Percentiles rank a stretch among this genome's conserved stretches.
These are phyloP conservation scores for Phytophthora litchii DNA, from an alignment of 352 stramenopile genomes.

Conservation along the genomic window DNA sequence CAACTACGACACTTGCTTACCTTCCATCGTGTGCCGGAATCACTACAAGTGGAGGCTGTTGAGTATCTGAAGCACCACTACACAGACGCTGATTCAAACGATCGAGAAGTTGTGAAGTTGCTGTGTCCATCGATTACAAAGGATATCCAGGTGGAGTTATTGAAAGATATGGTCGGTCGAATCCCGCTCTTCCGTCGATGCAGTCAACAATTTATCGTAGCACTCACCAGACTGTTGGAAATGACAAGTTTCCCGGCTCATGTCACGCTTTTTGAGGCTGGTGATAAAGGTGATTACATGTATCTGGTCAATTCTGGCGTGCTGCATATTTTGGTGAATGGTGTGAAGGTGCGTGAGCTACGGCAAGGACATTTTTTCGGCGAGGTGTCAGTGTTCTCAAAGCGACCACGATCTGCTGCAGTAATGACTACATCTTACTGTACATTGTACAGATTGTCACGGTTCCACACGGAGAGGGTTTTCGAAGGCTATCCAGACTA, in stretches of 20 bases:
- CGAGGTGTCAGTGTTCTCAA: slow-evolving; percentile 73
- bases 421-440: slow-evolving; percentile 66
- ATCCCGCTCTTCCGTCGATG: slow-evolving; percentile 74
- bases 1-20: slow-evolving; percentile 69
- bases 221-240: slow-evolving; percentile 70
- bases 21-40: slow-evolving; percentile 65
- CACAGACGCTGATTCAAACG: slow-evolving; percentile 70
- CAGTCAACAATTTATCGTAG: slow-evolving; percentile 64
- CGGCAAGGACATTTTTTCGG: slow-evolving; percentile 72
- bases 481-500: slow-evolving; percentile 68
- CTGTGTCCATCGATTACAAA: slow-evolving; percentile 78
- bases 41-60: slow-evolving; percentile 52
- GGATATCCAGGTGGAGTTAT: slow-evolving; percentile 74
- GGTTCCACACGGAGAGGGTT: slow-evolving; percentile 67
- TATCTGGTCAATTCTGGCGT: slow-evolving; percentile 72
- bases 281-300: slow-evolving; percentile 74
- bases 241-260: slow-evolving; percentile 63
- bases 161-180: slow-evolving; percentile 58
- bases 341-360: slow-evolving; percentile 66
- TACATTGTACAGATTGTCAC: slow-evolving; percentile 68
- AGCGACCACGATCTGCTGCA: slow-evolving; percentile 57
- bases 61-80: slow-evolving; percentile 74
- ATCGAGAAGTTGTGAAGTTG: slow-evolving; percentile 63
- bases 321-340: slow-evolving; percentile 64
- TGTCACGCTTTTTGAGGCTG: slow-evolving; percentile 55